Evolutionary conservation across 2,329 filamentous ascomycete genomes (phyloP).

Genomic region (Diatrype stigma): DNA sequence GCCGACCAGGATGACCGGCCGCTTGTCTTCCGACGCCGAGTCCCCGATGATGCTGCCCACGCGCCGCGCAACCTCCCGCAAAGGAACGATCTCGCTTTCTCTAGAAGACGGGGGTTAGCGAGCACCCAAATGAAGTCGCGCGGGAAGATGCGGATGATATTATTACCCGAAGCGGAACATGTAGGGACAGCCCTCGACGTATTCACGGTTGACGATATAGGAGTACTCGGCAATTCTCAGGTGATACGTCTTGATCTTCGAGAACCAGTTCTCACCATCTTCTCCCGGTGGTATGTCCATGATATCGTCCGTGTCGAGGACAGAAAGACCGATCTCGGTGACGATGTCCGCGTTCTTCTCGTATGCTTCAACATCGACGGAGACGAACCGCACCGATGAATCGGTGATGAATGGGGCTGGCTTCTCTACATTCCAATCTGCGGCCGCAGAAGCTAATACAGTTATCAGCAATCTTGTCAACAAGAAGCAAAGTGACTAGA

Average conservation of each 20-base stretch:
- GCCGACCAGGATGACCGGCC: slow-evolving; percentile 69
- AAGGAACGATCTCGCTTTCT: slow-evolving; percentile 36
- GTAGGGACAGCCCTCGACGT: slow-evolving; percentile 69
- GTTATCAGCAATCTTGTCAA: slow-evolving; percentile 1
- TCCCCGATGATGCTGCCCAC: slow-evolving; percentile 35
- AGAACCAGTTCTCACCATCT: slow-evolving; percentile 62
- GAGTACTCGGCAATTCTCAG: slow-evolving; percentile 69
- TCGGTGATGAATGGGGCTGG: slow-evolving; percentile 45
- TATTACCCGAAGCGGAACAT: slow-evolving; percentile 70
- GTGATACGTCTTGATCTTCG: slow-evolving; percentile 65
- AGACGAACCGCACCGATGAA: slow-evolving; percentile 63
- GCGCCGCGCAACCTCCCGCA: slow-evolving; percentile 27
- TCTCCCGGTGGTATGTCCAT: slow-evolving; percentile 53
- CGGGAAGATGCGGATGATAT: background rate
- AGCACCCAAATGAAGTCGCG: background rate
- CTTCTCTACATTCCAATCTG: slow-evolving; percentile 38
- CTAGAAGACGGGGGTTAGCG: slow-evolving; percentile 26
- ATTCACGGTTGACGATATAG: slow-evolving; percentile 62
- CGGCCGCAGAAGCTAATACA: slow-evolving; percentile 1
- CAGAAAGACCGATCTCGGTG: slow-evolving; percentile 82
- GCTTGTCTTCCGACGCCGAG: slow-evolving; percentile 13
- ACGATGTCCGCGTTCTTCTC: slow-evolving; percentile 64
- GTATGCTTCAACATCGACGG: slow-evolving; percentile 78
- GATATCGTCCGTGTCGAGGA: slow-evolving; percentile 65
- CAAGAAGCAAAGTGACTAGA: background rate